Evolutionary conservation across 2,329 filamentous ascomycete species (phyloP), one percentile per base, ranked within the genome.

Genomic region (Aspergillus flavus): DNA sequence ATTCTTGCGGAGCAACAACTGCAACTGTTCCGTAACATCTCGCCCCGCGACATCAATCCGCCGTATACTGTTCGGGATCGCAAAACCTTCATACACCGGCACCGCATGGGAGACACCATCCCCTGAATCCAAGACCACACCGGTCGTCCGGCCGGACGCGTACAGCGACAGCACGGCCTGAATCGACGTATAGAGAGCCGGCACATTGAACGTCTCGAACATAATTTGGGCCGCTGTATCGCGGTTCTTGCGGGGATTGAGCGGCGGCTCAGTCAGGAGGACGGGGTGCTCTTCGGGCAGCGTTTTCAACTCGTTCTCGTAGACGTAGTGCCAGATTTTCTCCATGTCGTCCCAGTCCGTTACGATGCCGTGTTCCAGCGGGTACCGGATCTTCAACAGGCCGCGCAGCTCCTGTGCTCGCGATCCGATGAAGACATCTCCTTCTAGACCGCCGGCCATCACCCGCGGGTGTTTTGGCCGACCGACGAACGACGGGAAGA

Each of bases 301-400:
- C 57, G 94, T 97, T 84, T 97, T 98, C 73, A 99, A 80, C 68
- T 96, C 95, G 75, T 97, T 94, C 62, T 92, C 92, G 78, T 98
- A 99, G 59, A 99, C 93, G 75, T 96, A 95, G 73, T 96, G 92
- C 95, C 95, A 99, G 81, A 99, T 99, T 82, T 93, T 89, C 84
- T 99, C 95, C 95, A 99, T 99, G 76, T 99, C 95, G 76, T 98
- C 95, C 95, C 95, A 99, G 80, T 99, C 93, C 71, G 95, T 99
- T 67, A 99, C 95, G 73, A 99, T 96, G 71, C 95, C 95, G 78
- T 99, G 95, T 82, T 98, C 95, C 61, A 99, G 83, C 52, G 95
- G 95, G 77, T 98, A 98, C 69, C 89, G 87, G 72, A 99, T 97
- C 86, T 98, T 99, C 71, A 99, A 85, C 65, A 99, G 83, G 3